Conservation (phyloP, 2,329 filamentous ascomycete genomes). For the Microsporum ferrugineum region DNA sequence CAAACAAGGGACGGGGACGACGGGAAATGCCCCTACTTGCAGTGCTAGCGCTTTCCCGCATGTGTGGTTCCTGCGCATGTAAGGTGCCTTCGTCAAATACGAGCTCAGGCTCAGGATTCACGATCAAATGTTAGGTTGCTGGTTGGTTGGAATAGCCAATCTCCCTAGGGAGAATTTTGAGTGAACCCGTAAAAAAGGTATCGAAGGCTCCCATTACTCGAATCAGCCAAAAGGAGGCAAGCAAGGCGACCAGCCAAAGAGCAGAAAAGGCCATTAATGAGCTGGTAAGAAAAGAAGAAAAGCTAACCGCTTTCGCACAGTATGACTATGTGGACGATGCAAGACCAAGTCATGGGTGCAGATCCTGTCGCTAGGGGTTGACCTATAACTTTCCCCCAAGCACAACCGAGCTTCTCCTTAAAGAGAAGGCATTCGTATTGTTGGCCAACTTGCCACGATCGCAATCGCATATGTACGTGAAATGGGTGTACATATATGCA, state of each 20-base stretch:
- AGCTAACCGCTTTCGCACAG: neutral
- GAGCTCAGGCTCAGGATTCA: neutral
- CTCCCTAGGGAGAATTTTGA: neutral
- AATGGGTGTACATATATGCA: neutral
- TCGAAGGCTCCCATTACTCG: neutral
- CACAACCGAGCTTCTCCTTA: neutral
- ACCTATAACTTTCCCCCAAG: neutral
- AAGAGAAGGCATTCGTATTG: neutral
- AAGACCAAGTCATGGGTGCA: conserved; percentile 8
- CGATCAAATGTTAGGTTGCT: neutral
- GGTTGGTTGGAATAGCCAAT: neutral
- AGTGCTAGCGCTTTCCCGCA: conserved; percentile 8
- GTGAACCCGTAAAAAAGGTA: neutral
- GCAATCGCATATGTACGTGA: neutral
- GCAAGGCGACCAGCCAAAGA: neutral
- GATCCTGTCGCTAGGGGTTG: neutral
- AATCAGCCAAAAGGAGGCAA: neutral
- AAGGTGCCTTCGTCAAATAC: conserved; percentile 1
- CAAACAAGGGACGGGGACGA: conserved; percentile 10
- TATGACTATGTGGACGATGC: conserved; percentile 1
- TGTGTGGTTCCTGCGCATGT: conserved; percentile 7
- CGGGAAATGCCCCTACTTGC: conserved; percentile 11
- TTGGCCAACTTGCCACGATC: neutral
- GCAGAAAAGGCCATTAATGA: neutral
- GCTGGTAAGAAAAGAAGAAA: neutral